These are phyloP conservation scores for Aureobasidium sp. DNA, from an alignment of 2,329 filamentous ascomycete genomes.

Conservation along the genomic window DNA sequence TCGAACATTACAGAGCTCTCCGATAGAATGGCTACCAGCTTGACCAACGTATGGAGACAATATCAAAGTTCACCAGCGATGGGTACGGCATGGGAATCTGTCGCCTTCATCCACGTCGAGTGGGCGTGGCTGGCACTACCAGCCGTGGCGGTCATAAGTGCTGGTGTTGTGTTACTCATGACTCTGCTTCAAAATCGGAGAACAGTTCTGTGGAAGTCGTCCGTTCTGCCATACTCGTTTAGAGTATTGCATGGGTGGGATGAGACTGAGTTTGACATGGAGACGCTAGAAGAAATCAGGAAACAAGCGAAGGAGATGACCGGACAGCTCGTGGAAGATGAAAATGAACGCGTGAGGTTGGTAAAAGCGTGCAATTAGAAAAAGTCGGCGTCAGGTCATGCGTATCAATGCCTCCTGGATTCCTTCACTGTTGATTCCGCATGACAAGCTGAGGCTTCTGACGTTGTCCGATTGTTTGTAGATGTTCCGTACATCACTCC, in stretches of 20 bases:
- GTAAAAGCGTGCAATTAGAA: not conserved
- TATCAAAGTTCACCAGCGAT: not conserved
- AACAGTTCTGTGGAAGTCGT: not conserved
- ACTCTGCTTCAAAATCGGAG: not conserved
- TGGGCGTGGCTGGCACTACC: not conserved
- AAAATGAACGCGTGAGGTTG: not conserved
- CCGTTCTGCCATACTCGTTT: not conserved
- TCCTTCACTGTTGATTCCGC: no score
- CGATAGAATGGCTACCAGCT: not conserved
- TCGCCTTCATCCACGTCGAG: conserved; percentile 2
- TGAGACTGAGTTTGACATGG: not conserved
- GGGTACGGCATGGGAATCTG: not conserved
- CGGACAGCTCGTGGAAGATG: not conserved
- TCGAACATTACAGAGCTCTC: not conserved
- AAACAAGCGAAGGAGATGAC: not conserved
- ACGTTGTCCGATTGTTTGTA: not conserved
- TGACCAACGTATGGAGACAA: conserved; percentile 2
- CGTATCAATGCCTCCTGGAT: not conserved
- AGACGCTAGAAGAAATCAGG: not conserved
- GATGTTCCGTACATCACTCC: conserved; percentile 10
- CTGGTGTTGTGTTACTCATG: not conserved
- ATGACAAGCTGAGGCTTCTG: not conserved
- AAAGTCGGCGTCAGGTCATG: no score
- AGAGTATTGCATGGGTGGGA: not conserved
- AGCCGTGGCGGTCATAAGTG: not conserved